Percentiles rank a stretch among this genome's conserved stretches.
Evolutionary conservation across 2,329 filamentous ascomycete species (phyloP).

Genomic region (Emergomyces orientalis): DNA sequence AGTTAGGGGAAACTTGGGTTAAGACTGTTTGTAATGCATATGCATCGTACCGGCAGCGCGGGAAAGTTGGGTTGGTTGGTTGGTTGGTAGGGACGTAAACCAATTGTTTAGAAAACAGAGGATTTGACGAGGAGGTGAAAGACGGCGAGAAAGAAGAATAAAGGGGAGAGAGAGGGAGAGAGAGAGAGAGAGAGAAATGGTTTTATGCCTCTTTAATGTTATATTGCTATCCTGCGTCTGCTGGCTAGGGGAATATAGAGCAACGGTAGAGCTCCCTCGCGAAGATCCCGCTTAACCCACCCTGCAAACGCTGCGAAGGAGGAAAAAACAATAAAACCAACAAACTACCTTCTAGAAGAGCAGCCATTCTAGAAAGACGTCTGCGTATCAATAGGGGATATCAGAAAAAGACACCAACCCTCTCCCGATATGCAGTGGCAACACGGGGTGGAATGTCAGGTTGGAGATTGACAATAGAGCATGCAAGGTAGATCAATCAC

Average conservation of each 20-base stretch:
- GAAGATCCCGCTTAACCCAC: background rate
- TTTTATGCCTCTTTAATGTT: too few species aligned
- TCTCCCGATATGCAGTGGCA: background rate
- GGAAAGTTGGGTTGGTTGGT: background rate
- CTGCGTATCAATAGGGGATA: background rate
- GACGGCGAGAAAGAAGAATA: too few species aligned
- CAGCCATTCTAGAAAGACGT: background rate
- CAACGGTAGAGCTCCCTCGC: too few species aligned
- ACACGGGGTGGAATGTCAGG: too few species aligned
- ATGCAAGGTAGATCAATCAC: slow-evolving; percentile 1
- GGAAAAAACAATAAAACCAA: too few species aligned
- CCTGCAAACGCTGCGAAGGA: background rate
- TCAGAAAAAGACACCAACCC: background rate
- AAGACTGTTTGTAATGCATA: background rate
- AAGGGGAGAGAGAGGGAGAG: background rate
- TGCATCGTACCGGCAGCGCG: background rate
- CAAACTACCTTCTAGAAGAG: background rate
- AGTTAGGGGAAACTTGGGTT: background rate
- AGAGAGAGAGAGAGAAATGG: background rate
- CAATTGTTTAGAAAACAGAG: too few species aligned
- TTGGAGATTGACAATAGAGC: background rate
- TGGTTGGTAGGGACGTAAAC: background rate
- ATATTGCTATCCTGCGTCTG: too few species aligned
- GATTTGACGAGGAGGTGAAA: background rate
- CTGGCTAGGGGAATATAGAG: too few species aligned